Conservation (phyloP, 2,329 filamentous ascomycete species). For the Falciphora oryzae region DNA sequence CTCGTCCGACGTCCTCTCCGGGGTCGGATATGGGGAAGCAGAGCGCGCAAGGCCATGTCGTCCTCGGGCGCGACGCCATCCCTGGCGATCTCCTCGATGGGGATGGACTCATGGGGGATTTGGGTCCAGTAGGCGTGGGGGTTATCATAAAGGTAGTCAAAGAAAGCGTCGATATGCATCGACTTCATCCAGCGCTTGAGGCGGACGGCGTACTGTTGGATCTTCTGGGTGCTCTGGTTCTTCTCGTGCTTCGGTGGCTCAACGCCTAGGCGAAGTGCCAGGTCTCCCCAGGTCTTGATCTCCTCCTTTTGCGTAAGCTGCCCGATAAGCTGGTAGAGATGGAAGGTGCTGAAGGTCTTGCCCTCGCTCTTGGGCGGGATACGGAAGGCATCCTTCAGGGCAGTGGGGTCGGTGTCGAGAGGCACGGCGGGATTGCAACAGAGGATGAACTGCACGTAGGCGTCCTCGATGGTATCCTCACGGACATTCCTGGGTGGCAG, state of each 20-base stretch:
- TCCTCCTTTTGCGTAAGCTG: slow-evolving; percentile 69
- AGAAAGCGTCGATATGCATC: slow-evolving; percentile 92
- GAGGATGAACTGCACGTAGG: slow-evolving; percentile 79
- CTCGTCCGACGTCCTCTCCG: slow-evolving; percentile 58
- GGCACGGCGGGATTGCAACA: slow-evolving; percentile 84
- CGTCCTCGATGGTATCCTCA: slow-evolving; percentile 66
- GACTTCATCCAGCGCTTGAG: slow-evolving; percentile 98
- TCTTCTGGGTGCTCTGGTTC: slow-evolving; percentile 84
- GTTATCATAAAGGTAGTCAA: slow-evolving; percentile 79
- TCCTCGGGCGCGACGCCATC: slow-evolving; percentile 34
- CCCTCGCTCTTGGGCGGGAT: slow-evolving; percentile 80
- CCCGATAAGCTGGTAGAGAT: slow-evolving; percentile 70
- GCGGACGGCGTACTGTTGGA: slow-evolving; percentile 89
- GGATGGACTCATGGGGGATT: slow-evolving; percentile 54
- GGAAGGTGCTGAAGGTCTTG: slow-evolving; percentile 75
- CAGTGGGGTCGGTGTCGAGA: slow-evolving; percentile 60
- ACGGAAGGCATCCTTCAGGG: slow-evolving; percentile 70
- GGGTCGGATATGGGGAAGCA: slow-evolving; percentile 69
- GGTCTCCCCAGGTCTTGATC: slow-evolving; percentile 86
- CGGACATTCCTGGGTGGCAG: slow-evolving; percentile 1
- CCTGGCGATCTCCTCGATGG: slow-evolving; percentile 33
- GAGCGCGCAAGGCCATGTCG: slow-evolving; percentile 58
- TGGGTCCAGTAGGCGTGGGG: slow-evolving; percentile 74
- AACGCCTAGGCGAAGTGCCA: slow-evolving; percentile 82
- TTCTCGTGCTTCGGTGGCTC: slow-evolving; percentile 76